Evolutionary conservation across 2,329 filamentous ascomycete species (phyloP).

Genomic region (Phoma sp.): DNA sequence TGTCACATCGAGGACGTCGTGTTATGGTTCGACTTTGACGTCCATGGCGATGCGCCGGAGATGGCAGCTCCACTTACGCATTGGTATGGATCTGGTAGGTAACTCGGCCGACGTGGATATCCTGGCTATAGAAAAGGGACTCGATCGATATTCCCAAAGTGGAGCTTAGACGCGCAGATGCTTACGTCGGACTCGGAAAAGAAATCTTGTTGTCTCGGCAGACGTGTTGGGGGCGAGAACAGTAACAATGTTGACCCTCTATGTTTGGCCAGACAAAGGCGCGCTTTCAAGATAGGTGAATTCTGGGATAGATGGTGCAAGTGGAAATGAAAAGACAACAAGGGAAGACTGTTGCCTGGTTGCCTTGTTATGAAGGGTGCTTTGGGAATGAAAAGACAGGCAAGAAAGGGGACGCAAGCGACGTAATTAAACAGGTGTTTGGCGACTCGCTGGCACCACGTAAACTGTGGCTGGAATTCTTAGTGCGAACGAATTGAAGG

Average conservation of each 20-base stretch:
- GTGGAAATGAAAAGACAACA: constrained; percentile 1
- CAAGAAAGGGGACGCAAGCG: constrained; percentile 18
- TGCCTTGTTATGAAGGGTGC: constrained; percentile 5
- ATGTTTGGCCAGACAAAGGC: constrained; percentile 23
- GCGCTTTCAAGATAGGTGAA: constrained; percentile 9
- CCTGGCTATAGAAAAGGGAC: background rate
- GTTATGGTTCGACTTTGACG: constrained; percentile 1
- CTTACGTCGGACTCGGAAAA: background rate
- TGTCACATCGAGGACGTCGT: constrained; percentile 6
- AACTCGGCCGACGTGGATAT: constrained; percentile 23
- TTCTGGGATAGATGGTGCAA: constrained; percentile 12
- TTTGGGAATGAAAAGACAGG: constrained; percentile 3
- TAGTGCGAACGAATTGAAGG: constrained; percentile 12
- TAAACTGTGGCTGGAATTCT: constrained; percentile 15
- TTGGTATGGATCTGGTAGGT: constrained; percentile 23
- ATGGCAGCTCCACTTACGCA: constrained; percentile 36
- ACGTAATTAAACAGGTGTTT: constrained; percentile 20
- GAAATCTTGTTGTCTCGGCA: constrained; percentile 10
- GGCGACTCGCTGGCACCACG: constrained; percentile 1
- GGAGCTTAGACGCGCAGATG: constrained; percentile 12
- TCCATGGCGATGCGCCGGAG: constrained; percentile 9
- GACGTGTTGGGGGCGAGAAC: constrained; percentile 19
- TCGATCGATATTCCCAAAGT: constrained; percentile 11
- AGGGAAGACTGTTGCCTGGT: constrained; percentile 11
- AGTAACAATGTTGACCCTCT: constrained; percentile 10